Evolutionary conservation across 192 early-diverging fungal genomes (phyloP).

Genomic region (Lobulomyces angularis): DNA sequence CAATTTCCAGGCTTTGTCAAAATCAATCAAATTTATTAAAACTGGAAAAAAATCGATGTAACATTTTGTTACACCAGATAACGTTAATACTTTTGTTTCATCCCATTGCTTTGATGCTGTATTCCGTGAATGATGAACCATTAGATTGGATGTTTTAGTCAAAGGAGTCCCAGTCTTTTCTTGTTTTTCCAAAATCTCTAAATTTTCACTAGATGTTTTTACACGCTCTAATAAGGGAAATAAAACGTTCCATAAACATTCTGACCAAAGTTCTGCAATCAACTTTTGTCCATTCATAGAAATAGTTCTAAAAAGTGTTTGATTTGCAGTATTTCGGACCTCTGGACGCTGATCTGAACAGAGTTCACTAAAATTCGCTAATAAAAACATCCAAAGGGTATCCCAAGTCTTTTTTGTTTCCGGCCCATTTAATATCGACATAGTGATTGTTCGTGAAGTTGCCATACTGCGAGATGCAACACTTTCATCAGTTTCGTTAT

Average conservation of each 20-base stretch:
- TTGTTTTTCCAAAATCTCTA: slow-evolving; percentile 6
- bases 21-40: slow-evolving; percentile 46
- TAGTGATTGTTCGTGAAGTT: background rate
- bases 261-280: slow-evolving; percentile 61
- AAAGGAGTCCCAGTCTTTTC: slow-evolving; percentile 6
- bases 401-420: slow-evolving; percentile 30
- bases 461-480: slow-evolving; percentile 1
- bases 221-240: slow-evolving; percentile 68
- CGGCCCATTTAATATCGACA: slow-evolving; percentile 2
- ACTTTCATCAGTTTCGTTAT: slow-evolving; percentile 1
- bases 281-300: slow-evolving; percentile 73
- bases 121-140: slow-evolving; percentile 42
- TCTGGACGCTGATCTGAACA: slow-evolving; percentile 79
- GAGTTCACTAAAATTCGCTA: slow-evolving; percentile 65
- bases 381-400: slow-evolving; percentile 80
- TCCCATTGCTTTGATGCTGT: slow-evolving; percentile 75
- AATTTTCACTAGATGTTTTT: slow-evolving; percentile 33
- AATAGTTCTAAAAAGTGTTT: slow-evolving; percentile 88
- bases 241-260: slow-evolving; percentile 74
- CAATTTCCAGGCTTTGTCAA: slow-evolving; percentile 54
- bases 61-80: slow-evolving; percentile 55
- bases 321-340: slow-evolving; percentile 85
- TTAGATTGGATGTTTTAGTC: background rate
- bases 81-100: slow-evolving; percentile 68
- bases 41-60: slow-evolving; percentile 54